Evolutionary conservation across 2,329 filamentous ascomycete species (phyloP), one percentile per base, ranked within the genome.

Genomic region (Nigrospora osmanthi): DNA sequence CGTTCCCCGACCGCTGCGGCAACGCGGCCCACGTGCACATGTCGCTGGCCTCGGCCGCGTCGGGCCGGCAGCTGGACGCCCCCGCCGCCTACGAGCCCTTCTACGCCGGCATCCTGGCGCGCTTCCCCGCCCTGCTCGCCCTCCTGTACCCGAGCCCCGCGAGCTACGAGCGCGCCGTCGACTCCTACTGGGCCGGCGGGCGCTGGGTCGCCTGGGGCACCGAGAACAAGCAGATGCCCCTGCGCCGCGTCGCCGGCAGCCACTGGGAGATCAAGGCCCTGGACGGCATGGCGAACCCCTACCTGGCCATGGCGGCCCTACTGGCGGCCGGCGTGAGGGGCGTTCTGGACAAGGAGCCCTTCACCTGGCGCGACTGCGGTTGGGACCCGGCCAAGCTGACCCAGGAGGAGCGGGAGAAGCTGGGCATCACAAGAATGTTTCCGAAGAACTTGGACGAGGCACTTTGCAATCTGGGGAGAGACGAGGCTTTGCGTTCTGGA

Each of bases 261-360:
- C 83, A 88, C 56, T 94, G 87, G 84, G 88, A 94, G 63, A 54
- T 94, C 17, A 84, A 88, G 57, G 80, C 76, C 44, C 57, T 91
- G n/a, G 88, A 94, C 56, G 88, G 87, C 0, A 64, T 89, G 15
- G 85, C 87, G 3, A 94, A 94, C 57, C 78, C 82, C 44, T 94
- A 93, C 58, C 63, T 94, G 2, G 83, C 78, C 0, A 60, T 86
- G 15, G 72, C 76, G 0, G 80, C 78, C 0, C 58, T 89, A 1
- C 56, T 89, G 1, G 71, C 70, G 0, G 77, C 78, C 0, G 85
- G 85, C 0, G 62, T 76, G 0, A 49, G 71, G 2, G 85, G 85
- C 0, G 52, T 87, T 3, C 52, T 58, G 2, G 60, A 66, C 1
- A 59, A 63, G 2, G 63, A 69, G 44, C 50, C 61, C 40, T 59